Base-by-base conservation (phyloP, 768 basidiomycete genomes). In the Suillus luteus region DNA sequence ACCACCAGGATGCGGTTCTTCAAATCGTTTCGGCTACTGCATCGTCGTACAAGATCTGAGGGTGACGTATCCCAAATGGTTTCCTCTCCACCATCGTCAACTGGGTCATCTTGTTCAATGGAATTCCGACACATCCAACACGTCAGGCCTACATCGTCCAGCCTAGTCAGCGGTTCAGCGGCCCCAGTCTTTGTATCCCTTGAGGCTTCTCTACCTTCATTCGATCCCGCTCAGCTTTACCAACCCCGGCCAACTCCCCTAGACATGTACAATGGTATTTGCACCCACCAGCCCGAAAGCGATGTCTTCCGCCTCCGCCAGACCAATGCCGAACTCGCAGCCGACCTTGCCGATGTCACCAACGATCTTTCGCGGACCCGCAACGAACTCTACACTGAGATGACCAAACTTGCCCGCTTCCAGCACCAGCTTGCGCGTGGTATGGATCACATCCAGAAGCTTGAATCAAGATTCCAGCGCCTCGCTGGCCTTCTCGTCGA, bases 1-100 rank as follows among this genome's bases (percentile, higher is more conserved):
- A 57, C 55, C 37, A 37, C 58, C 57, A 61, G 58, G 63, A 84
- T 84, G 83, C 79, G 77, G 6, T 81, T 83, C 68, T 82, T 83
- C 76, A 79, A 76, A 64, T 71, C 75, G 24, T 78, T 79, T 69
- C 75, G 74, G 65, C 73, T 83, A 33, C 79, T 82, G 31, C 80
- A 84, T 66, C 81, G 82, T 68, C 79, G 77, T 64, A 76, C 82
- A 61, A 81, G 77, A 70, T 85, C 83, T 22, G 82, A 81, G 37
- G 66, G 78, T 41, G 77, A 79, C 24, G 77, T 81, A 59, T 69
- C 71, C 31, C 65, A 62, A 22, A 65, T 76, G 60, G 14, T 67
- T 10, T 51, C 41, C 17, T 60, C 24, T 24, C 5, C 22, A 17
- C 62, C 22, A 33, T 48, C 52, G n/a, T 54, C 37, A 19, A 51